These are phyloP conservation scores for Colletotrichum ledebouriae DNA, from an alignment of 2,329 filamentous ascomycete genomes.

Conservation along the genomic window DNA sequence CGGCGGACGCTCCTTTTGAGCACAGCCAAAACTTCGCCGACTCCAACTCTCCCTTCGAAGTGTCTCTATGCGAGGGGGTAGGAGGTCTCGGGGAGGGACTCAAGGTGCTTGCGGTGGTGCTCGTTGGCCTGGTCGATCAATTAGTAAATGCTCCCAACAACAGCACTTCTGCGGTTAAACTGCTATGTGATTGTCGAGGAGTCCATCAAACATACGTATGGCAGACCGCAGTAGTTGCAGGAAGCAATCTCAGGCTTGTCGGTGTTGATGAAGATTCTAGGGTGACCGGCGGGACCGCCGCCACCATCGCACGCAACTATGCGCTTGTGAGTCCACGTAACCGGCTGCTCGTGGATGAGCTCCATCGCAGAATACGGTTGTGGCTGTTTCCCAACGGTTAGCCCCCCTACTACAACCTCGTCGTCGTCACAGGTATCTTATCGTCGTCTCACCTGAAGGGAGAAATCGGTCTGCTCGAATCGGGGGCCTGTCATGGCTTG, in stretches of 20 bases:
- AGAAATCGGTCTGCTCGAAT: conserved; percentile 97
- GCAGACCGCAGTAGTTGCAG: conserved; percentile 94
- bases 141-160: conserved; percentile 14
- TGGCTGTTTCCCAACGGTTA: conserved; percentile 69
- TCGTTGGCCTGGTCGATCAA: conserved; percentile 79
- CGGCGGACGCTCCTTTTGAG: conserved; percentile 1
- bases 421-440: conserved; percentile 13
- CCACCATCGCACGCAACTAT: conserved; percentile 92
- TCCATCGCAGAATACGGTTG: conserved; percentile 92
- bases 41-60: conserved; percentile 17
- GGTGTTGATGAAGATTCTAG: conserved; percentile 95
- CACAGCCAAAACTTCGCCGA: background rate
- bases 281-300: conserved; percentile 90
- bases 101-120: conserved; percentile 85
- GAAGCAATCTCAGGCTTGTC: conserved; percentile 94
- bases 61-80: conserved; percentile 77
- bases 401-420: background rate
- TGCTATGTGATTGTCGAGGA: background rate
- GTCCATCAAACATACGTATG: conserved; percentile 76
- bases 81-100: conserved; percentile 83
- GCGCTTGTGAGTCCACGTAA: conserved; percentile 88
- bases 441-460: conserved; percentile 78
- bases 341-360: conserved; percentile 95
- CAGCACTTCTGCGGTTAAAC: background rate
- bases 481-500: conserved; percentile 92